Evolutionary conservation across 352 stramenopile genomes (phyloP).

Genomic region (Vaucheria bursata): DNA sequence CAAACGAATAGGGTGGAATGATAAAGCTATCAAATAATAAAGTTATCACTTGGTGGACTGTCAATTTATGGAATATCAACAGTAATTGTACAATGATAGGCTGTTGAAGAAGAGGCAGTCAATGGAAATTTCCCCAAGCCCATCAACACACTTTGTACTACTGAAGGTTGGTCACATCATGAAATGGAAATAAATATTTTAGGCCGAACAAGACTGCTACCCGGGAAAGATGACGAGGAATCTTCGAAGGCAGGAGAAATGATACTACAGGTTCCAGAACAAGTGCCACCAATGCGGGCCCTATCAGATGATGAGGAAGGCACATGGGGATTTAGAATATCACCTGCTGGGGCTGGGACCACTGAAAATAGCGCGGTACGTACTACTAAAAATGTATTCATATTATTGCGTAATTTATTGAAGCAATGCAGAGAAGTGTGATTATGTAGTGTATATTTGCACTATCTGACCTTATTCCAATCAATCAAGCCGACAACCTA

Average conservation of each 20-base stretch:
- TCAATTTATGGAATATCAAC: too few species aligned
- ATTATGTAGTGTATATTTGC: too few species aligned
- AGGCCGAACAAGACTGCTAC: constrained; percentile 51
- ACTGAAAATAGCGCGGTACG: constrained; percentile 34
- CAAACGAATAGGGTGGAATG: too few species aligned
- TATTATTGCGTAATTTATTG: too few species aligned
- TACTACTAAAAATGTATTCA: background rate
- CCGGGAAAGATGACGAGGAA: background rate
- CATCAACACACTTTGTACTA: constrained; percentile 60
- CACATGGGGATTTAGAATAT: constrained; percentile 64
- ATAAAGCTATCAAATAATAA: too few species aligned
- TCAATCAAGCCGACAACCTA: too few species aligned
- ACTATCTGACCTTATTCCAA: too few species aligned
- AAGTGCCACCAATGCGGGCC: constrained; percentile 51
- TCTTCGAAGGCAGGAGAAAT: constrained; percentile 51
- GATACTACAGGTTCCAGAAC: constrained; percentile 53
- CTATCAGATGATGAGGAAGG: constrained; percentile 60
- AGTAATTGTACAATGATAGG: constrained; percentile 54
- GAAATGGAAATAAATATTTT: constrained; percentile 73
- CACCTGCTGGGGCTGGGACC: constrained; percentile 62
- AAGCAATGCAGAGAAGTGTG: too few species aligned
- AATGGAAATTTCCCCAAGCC: constrained; percentile 62
- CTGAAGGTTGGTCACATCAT: constrained; percentile 73
- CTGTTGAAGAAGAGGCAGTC: constrained; percentile 44
- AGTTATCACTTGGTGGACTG: too few species aligned